Percentiles rank a stretch among this genome's conserved stretches.
Evolutionary conservation across 2,329 filamentous ascomycete species (phyloP).

Genomic region (Verticillium nubilum): DNA sequence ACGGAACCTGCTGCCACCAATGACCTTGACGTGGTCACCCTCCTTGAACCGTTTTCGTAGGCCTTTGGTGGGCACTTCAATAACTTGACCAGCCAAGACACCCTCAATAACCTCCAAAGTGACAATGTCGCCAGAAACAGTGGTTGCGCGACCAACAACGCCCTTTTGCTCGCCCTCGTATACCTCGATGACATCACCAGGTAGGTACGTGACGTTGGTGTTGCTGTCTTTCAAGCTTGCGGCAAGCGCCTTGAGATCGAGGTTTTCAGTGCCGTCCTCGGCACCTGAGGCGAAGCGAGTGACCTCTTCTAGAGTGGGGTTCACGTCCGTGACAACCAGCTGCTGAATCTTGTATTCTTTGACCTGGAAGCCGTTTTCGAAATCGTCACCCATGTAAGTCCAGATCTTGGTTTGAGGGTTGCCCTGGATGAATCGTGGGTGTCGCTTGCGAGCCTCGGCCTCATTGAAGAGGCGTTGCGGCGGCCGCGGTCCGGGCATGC

Average conservation of each 20-base stretch:
- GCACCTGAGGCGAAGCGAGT: slow-evolving; percentile 86
- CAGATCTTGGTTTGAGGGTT: slow-evolving; percentile 77
- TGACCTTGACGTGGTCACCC: slow-evolving; percentile 98
- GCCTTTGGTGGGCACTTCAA: slow-evolving; percentile 89
- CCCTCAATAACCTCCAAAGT: slow-evolving; percentile 82
- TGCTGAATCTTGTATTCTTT: slow-evolving; percentile 90
- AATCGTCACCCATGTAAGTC: slow-evolving; percentile 83
- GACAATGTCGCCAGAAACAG: slow-evolving; percentile 87
- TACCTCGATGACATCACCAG: slow-evolving; percentile 94
- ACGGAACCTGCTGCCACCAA: slow-evolving; percentile 87
- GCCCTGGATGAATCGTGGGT: slow-evolving; percentile 56
- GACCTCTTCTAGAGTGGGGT: slow-evolving; percentile 89
- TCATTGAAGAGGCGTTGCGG: slow-evolving; percentile 92
- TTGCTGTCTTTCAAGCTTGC: slow-evolving; percentile 83
- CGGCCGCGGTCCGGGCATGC: slow-evolving; percentile 60
- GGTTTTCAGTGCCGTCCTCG: slow-evolving; percentile 88
- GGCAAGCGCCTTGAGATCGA: slow-evolving; percentile 86
- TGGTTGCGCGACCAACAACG: slow-evolving; percentile 77
- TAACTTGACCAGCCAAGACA: slow-evolving; percentile 72
- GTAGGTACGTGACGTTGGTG: slow-evolving; percentile 76
- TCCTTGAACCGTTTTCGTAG: slow-evolving; percentile 88
- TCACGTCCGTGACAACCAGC: slow-evolving; percentile 82
- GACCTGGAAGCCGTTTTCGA: slow-evolving; percentile 86
- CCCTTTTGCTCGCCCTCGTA: slow-evolving; percentile 94
- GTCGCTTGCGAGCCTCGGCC: slow-evolving; percentile 82